Evolutionary conservation across 805 yeast species (phyloP).

Genomic region (Lipomyces sp.): DNA sequence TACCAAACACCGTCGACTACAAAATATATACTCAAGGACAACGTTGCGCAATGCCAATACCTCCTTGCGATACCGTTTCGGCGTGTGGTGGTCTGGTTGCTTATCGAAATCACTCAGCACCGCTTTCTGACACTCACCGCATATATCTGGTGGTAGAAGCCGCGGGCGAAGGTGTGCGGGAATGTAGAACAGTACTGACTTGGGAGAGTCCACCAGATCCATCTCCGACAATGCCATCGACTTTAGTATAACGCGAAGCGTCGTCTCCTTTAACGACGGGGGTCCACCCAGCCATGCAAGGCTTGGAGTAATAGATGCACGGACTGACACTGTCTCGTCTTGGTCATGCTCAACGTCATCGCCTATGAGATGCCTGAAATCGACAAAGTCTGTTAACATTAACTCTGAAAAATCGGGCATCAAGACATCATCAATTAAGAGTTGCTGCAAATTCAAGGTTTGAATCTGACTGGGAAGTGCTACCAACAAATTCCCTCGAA

Average conservation of each 20-base stretch:
- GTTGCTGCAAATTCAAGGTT: conserved; percentile 25
- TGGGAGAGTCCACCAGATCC: conserved; percentile 15
- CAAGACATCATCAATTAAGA: conserved; percentile 25
- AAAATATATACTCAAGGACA: conserved; percentile 30
- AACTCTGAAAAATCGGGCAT: conserved; percentile 28
- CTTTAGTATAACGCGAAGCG: conserved; percentile 15
- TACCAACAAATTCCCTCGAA: conserved; percentile 25
- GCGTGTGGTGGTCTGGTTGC: conserved; percentile 4
- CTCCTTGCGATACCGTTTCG: conserved; percentile 23
- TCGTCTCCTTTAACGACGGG: conserved; percentile 25
- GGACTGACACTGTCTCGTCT: background rate
- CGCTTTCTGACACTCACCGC: conserved; percentile 25
- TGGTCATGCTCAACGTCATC: conserved; percentile 4
- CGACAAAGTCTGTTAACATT: conserved; percentile 32
- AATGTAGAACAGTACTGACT: conserved; percentile 15
- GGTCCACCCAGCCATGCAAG: conserved; percentile 26
- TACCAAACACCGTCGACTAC: conserved; percentile 28
- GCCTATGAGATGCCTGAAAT: background rate
- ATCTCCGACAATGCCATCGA: conserved; percentile 27
- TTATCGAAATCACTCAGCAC: conserved; percentile 10
- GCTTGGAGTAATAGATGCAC: conserved; percentile 4
- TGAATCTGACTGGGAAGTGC: conserved; percentile 27
- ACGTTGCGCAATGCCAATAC: conserved; percentile 25
- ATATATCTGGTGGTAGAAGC: conserved; percentile 29
- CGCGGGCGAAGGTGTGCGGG: conserved; percentile 28